These are phyloP conservation scores for Hypoxylon sp. DNA, from an alignment of 2,329 filamentous ascomycete genomes.

Conservation along the genomic window DNA sequence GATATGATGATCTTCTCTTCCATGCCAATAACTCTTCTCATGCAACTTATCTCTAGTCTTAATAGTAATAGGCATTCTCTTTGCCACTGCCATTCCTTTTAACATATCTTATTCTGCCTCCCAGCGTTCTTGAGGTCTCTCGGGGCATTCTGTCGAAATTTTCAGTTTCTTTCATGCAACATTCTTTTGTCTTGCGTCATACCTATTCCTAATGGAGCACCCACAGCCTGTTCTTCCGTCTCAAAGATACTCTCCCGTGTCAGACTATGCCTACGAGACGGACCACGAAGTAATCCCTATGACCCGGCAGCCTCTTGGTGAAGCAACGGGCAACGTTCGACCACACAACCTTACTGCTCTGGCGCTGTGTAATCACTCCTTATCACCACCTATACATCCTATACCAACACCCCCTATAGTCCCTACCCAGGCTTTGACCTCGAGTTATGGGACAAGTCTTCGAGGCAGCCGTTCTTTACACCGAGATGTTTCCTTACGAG, in stretches of 20 bases:
- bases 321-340: constrained; percentile 63
- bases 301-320: constrained; percentile 57
- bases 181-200: constrained; percentile 44
- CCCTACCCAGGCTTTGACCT: constrained; percentile 60
- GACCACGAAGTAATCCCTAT: constrained; percentile 52
- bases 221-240: constrained; percentile 59
- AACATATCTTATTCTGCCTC: constrained; percentile 48
- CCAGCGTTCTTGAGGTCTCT: constrained; percentile 47
- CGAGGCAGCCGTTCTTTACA: constrained; percentile 47
- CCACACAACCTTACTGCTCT: constrained; percentile 49
- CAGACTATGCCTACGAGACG: constrained; percentile 57
- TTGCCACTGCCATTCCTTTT: constrained; percentile 50
- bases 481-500: constrained; percentile 47
- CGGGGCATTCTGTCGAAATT: constrained; percentile 46
- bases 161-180: constrained; percentile 45
- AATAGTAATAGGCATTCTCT: constrained; percentile 44
- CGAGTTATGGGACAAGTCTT: constrained; percentile 54
- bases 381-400: constrained; percentile 53
- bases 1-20: constrained; percentile 45
- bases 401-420: constrained; percentile 56
- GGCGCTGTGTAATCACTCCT: constrained; percentile 55
- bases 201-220: constrained; percentile 50
- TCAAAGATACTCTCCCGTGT: constrained; percentile 57
- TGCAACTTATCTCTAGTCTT: constrained; percentile 36
- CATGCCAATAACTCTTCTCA: constrained; percentile 43